These are phyloP conservation scores for Eragrostis curvula DNA, from an alignment of 176 grass and related monocot species.

Conservation along the genomic window DNA sequence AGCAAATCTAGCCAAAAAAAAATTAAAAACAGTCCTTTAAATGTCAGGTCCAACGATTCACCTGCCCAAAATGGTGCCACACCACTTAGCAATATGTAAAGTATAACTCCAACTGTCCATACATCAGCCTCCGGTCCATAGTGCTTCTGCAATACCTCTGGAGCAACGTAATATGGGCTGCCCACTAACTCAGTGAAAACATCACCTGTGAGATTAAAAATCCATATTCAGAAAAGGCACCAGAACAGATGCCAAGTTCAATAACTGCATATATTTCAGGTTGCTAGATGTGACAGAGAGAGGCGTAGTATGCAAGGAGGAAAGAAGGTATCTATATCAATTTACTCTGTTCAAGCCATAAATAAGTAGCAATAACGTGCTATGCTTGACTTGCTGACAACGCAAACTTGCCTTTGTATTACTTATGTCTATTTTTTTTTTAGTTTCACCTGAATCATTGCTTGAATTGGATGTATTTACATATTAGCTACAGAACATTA, in stretches of 20 bases:
- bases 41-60: constrained; percentile 31
- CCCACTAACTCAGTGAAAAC: constrained; percentile 64
- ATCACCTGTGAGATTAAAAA: constrained; percentile 44
- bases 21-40: background rate
- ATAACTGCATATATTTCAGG: too few relatives aligned
- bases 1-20: constrained; percentile 4
- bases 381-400: too few relatives aligned
- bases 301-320: too few relatives aligned
- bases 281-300: too few relatives aligned
- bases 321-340: background rate
- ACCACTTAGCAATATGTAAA: constrained; percentile 69
- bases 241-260: background rate
- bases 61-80: constrained; percentile 76
- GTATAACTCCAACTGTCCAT: constrained; percentile 70
- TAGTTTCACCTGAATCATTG: too few relatives aligned
- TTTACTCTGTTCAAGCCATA: background rate
- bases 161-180: constrained; percentile 68
- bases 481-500: too few relatives aligned
- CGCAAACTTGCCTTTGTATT: too few relatives aligned
- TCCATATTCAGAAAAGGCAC: background rate
- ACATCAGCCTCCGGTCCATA: constrained; percentile 70
- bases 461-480: too few relatives aligned
- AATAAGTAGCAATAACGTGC: too few relatives aligned
- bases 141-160: constrained; percentile 56
- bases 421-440: too few relatives aligned